Evolutionary conservation across 306 rosid genomes (phyloP).

Genomic region (Prunus padus): DNA sequence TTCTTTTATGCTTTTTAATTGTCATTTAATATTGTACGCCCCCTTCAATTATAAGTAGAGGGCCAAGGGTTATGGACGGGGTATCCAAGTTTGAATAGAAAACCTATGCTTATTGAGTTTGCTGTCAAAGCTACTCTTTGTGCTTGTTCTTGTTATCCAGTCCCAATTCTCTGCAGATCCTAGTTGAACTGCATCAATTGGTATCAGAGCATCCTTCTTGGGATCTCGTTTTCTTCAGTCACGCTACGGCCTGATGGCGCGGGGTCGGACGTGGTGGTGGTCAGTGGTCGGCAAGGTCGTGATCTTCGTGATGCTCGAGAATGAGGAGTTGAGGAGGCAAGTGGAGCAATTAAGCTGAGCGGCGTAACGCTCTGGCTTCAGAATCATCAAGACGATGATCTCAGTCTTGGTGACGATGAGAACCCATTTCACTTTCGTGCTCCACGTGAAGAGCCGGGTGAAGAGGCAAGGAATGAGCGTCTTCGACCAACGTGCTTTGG

Average conservation of each 20-base stretch:
- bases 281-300: neutral
- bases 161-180: neutral
- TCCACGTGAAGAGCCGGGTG: neutral
- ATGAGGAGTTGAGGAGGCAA: neutral
- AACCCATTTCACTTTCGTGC: too few species aligned
- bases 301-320: neutral
- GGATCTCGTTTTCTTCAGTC: neutral
- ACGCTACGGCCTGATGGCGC: neutral
- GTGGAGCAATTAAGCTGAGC: neutral
- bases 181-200: neutral
- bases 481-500: too few species aligned
- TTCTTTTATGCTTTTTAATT: too few species aligned
- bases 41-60: too few species aligned
- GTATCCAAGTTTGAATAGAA: too few species aligned
- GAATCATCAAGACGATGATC: neutral
- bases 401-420: neutral
- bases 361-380: too few species aligned
- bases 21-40: too few species aligned
- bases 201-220: neutral
- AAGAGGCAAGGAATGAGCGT: too few species aligned
- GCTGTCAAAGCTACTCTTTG: too few species aligned
- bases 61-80: too few species aligned
- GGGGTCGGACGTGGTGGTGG: too few species aligned
- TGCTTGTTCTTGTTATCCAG: neutral
- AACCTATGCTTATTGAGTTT: too few species aligned